Base-by-base conservation (phyloP, 176 grass and related monocot species). In the Stipa capillata region DNA sequence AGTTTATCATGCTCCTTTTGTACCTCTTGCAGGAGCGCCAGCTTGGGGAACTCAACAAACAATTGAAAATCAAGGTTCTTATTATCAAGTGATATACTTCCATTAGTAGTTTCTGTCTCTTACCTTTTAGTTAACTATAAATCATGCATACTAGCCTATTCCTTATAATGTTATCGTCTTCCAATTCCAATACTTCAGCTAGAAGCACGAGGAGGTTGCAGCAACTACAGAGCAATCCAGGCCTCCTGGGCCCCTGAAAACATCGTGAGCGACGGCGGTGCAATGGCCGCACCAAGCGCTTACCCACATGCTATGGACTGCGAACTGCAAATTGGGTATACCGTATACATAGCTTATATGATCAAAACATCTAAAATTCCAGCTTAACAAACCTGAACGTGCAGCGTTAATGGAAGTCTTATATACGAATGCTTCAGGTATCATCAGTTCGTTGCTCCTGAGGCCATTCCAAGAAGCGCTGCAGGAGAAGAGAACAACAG, bases 21-120 rank as follows among this genome's bases (percentile, higher is more conserved):
- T 34, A n/a, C 18, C 74, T 48, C n/a, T 7, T 20, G 47, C 79
- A 95, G 92, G 92, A 95, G 55, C 89, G 81, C 25, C 86, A 87
- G 45, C 89, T 91, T 65, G 89, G 73, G 6, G 92, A 95, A 47
- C 77, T 95, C 43, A 95, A 95, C 75, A 89, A 73, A 77, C 86
- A 91, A 75, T 77, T 95, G 47, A 95, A 62, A 81, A 74, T 40
- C 64, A 86, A 81, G 86, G 89, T 91, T 58, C 62, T 35, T n/a
- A n/a, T n/a, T n/a, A n/a, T n/a, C n/a, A n/a, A n/a, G n/a, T n/a
- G n/a, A n/a, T n/a, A n/a, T n/a, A n/a, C n/a, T n/a, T n/a, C n/a
- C n/a, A n/a, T n/a, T n/a, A n/a, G n/a, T n/a, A n/a, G n/a, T n/a
- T n/a, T n/a, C n/a, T n/a, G n/a, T n/a, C n/a, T n/a, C n/a, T n/a